phyloP scores from a whole-genome alignment of 2,329 filamentous ascomycete species.

The Lecanicillium sp. region DNA sequence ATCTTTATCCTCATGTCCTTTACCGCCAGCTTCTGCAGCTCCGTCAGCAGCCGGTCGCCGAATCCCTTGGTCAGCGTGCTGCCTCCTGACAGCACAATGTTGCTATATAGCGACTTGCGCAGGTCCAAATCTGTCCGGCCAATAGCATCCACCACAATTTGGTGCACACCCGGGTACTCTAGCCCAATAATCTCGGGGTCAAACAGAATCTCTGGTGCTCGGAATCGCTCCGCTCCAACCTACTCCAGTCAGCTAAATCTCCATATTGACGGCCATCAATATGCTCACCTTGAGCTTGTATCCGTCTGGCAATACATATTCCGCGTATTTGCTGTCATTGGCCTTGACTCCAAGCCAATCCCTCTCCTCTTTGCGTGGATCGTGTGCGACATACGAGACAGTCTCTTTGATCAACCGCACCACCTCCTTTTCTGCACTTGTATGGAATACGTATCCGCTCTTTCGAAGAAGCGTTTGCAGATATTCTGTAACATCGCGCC shows the following conservation, averaged over 20 bases:
- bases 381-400: slow-evolving; percentile 80
- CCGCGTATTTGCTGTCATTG: slow-evolving; percentile 68
- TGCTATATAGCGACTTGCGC: slow-evolving; percentile 86
- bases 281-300: slow-evolving; percentile 73
- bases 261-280: neutral
- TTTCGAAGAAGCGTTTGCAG: slow-evolving; percentile 86
- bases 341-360: slow-evolving; percentile 80
- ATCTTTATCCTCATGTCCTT: slow-evolving; percentile 99
- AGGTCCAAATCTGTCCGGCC: slow-evolving; percentile 92
- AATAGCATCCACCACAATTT: slow-evolving; percentile 96
- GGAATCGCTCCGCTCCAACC: slow-evolving; percentile 89
- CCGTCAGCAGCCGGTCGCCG: slow-evolving; percentile 81
- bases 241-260: slow-evolving; percentile 26
- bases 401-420: slow-evolving; percentile 95
- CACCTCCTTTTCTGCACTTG: slow-evolving; percentile 98
- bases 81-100: slow-evolving; percentile 93
- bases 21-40: slow-evolving; percentile 87
- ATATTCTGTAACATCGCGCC: slow-evolving; percentile 91
- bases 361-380: slow-evolving; percentile 91
- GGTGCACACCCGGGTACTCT: slow-evolving; percentile 94
- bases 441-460: slow-evolving; percentile 90
- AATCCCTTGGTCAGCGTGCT: slow-evolving; percentile 96
- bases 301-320: slow-evolving; percentile 87
- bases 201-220: slow-evolving; percentile 92
- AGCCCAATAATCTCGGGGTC: slow-evolving; percentile 95